Conservation (phyloP, 1,284 basidiomycete species). For the Afroboletus lepidellus region DNA sequence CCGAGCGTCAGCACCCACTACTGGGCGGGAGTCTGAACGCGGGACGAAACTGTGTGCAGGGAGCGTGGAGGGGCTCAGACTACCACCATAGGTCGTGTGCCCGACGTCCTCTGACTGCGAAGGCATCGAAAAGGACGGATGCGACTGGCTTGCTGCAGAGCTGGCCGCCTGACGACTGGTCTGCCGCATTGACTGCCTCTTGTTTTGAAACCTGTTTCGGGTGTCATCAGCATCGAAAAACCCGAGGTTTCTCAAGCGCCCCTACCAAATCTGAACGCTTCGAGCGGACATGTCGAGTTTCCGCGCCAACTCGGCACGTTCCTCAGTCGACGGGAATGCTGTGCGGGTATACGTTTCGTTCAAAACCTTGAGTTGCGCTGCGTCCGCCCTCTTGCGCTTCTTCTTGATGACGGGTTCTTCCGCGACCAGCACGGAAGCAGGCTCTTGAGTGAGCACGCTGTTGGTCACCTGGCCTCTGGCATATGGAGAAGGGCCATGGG, state of each 20-base stretch:
- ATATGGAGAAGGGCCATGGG: slow-evolving; percentile 42
- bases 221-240: slow-evolving; percentile 20
- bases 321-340: slow-evolving; percentile 81
- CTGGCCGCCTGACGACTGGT: slow-evolving; percentile 62
- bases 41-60: slow-evolving; percentile 37
- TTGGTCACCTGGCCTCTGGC: slow-evolving; percentile 37
- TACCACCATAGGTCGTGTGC: slow-evolving; percentile 34
- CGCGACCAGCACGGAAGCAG: slow-evolving; percentile 33
- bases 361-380: slow-evolving; percentile 71
- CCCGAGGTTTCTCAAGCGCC: slow-evolving; percentile 23
- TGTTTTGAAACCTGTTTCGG: slow-evolving; percentile 75
- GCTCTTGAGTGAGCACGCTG: slow-evolving; percentile 34
- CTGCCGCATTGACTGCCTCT: slow-evolving; percentile 76
- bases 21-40: slow-evolving; percentile 39
- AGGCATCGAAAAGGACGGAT: slow-evolving; percentile 51
- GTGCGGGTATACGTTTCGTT: slow-evolving; percentile 78
- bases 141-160: slow-evolving; percentile 40
- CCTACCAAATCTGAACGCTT: slow-evolving; percentile 83
- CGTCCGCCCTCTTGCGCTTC: slow-evolving; percentile 81
- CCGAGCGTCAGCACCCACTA: slow-evolving; percentile 36
- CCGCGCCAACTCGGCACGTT: slow-evolving; percentile 72
- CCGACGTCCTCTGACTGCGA: slow-evolving; percentile 38
- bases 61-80: slow-evolving; percentile 38
- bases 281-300: slow-evolving; percentile 77
- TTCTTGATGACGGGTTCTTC: slow-evolving; percentile 75